A percentile compares a stretch with the other conserved stretches of the same genome.
These are phyloP conservation scores for Globisporangium irregulare DNA, from an alignment of 352 stramenopile genomes.

Conservation along the genomic window DNA sequence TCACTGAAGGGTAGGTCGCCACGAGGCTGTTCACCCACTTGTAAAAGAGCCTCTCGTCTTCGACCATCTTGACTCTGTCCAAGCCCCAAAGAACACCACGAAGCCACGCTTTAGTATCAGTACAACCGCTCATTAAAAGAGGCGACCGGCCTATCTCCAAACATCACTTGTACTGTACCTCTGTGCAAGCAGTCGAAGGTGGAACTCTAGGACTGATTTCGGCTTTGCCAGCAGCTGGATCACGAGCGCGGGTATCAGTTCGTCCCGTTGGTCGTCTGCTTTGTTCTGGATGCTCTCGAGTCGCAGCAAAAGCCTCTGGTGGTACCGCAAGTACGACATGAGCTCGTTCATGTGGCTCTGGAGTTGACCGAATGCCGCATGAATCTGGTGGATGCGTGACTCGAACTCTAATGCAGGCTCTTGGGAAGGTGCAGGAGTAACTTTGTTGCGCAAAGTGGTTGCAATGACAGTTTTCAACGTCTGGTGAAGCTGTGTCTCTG, in stretches of 20 bases:
- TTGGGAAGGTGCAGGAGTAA: background rate
- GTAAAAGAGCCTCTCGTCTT: constrained; percentile 64
- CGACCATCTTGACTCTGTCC: constrained; percentile 50
- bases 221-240: constrained; percentile 37
- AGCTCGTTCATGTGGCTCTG: constrained; percentile 38
- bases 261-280: constrained; percentile 20
- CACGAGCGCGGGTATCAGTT: constrained; percentile 36
- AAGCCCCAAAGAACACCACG: background rate
- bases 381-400: constrained; percentile 35
- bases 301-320: constrained; percentile 38
- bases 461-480: constrained; percentile 13
- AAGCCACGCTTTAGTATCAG: background rate
- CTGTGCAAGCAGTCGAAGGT: constrained; percentile 39
- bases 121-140: background rate
- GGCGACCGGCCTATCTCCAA: background rate
- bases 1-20: constrained; percentile 7
- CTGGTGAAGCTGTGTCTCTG: constrained; percentile 1
- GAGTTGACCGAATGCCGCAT: constrained; percentile 41
- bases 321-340: constrained; percentile 28
- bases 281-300: constrained; percentile 33
- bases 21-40: constrained; percentile 70
- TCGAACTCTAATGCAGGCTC: constrained; percentile 18
- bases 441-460: background rate
- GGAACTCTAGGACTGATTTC: constrained; percentile 27
- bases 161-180: constrained; percentile 21